These are phyloP conservation scores for Gleditsia sinensis DNA, from an alignment of 306 rosid genomes.

Conservation along the genomic window DNA sequence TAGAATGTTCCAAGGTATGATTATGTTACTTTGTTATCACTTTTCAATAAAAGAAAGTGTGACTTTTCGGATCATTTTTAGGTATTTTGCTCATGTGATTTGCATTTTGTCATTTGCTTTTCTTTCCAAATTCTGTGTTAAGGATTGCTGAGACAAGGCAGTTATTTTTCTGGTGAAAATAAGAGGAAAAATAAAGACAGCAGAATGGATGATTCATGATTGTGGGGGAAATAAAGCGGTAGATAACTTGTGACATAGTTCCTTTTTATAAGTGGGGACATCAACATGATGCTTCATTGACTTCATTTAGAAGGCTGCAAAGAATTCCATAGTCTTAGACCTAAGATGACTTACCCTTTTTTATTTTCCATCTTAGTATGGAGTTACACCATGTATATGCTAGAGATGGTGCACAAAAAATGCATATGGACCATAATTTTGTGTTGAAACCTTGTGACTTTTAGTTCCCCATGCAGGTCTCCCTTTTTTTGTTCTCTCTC, in stretches of 20 bases:
- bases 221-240: background rate
- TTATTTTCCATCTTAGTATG: background rate
- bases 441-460: slow-evolving; percentile 21
- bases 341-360: background rate
- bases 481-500: background rate
- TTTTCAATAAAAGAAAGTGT: slow-evolving; percentile 14
- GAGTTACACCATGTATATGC: background rate
- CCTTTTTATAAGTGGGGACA: background rate
- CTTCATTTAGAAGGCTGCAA: slow-evolving; percentile 11
- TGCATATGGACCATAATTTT: background rate
- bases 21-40: slow-evolving; percentile 14
- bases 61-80: background rate
- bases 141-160: background rate
- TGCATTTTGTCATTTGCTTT: background rate
- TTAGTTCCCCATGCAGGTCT: background rate
- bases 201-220: slow-evolving; percentile 17
- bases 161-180: slow-evolving; percentile 3
- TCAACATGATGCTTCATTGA: background rate
- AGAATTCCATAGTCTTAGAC: background rate
- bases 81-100: background rate
- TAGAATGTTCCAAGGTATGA: slow-evolving; percentile 78
- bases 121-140: slow-evolving; percentile 9
- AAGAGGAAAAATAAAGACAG: background rate
- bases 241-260: slow-evolving; percentile 1
- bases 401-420: background rate